Conservation (phyloP, 805 yeast genomes). For the Candida pseudofarinosa region DNA sequence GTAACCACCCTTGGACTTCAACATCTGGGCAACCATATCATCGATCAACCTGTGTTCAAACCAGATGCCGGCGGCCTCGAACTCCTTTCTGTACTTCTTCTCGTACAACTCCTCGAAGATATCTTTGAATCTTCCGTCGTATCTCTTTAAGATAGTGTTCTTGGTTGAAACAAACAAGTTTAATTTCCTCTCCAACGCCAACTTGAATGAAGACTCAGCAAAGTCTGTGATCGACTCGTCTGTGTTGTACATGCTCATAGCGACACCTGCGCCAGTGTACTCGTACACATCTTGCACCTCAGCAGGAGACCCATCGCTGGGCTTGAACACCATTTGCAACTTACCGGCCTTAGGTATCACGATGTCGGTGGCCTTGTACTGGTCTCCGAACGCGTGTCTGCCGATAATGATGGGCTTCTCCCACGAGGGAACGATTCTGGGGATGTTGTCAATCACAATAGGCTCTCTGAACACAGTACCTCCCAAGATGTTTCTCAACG, state of each 20-base stretch:
- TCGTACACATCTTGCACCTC: conserved; percentile 60
- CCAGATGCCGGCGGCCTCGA: conserved; percentile 84
- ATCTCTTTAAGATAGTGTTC: conserved; percentile 89
- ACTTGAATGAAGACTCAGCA: conserved; percentile 88
- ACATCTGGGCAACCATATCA: conserved; percentile 99
- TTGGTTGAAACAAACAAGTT: conserved; percentile 87
- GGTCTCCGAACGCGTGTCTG: conserved; percentile 97
- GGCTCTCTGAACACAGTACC: conserved; percentile 98
- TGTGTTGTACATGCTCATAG: conserved; percentile 92
- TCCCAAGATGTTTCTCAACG: conserved; percentile 90
- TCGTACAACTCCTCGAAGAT: conserved; percentile 82
- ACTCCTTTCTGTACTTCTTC: conserved; percentile 58
- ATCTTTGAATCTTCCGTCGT: conserved; percentile 95
- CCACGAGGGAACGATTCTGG: conserved; percentile 89
- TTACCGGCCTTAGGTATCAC: conserved; percentile 78
- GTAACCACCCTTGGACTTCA: conserved; percentile 91
- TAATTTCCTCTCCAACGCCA: conserved; percentile 74
- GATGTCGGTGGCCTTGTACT: conserved; percentile 88
- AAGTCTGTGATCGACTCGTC: conserved; percentile 86
- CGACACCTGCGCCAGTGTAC: conserved; percentile 73
- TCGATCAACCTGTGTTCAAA: conserved; percentile 95
- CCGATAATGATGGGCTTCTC: conserved; percentile 94
- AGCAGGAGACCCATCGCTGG: conserved; percentile 56
- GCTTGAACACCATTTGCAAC: conserved; percentile 72
- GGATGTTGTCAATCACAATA: conserved; percentile 83